Evolutionary conservation across 495 filamentous ascomycete genomes (phyloP), one percentile per base, ranked within the genome.

Genomic region (Hyaloscypha finlandica): DNA sequence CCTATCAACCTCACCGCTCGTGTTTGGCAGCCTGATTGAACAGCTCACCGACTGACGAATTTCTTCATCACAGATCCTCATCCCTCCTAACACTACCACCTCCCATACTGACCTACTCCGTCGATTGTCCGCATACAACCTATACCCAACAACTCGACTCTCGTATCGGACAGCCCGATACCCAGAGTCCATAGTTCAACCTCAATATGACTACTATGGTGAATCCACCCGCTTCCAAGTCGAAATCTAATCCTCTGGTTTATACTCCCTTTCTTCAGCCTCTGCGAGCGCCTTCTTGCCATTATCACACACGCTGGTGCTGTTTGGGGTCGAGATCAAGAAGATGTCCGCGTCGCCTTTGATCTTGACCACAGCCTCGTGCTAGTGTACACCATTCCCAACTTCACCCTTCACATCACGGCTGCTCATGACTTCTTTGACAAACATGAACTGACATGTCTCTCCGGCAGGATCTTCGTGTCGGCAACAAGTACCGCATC

Each of bases 401-500:
- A 60, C 54, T 55, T 68, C 57, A 64, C 53, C 53, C 12, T 54
- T 54, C 53, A 45, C 51, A 22, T 62, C 14, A 8, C 53, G 20
- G 32, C 31, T 33, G 12, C n/a, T 22, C 32, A 73, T 29, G 30
- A 59, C 32, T 9, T 39, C 14, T 35, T 39, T 25, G 48, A 35
- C n/a, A 59, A 64, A 20, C 57, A 11, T 54, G 59, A 75, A 71
- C 79, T 83, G 67, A 82, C 74, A 39, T 71, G 12, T 52, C 45
- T 62, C 59, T 63, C 25, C 25, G 56, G n/a, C 64, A 99, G 95
- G 95, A 99, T 89, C 88, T 99, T 71, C 92, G 95, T 79, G 95
- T 99, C 82, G 95, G 95, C 78, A 99, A 99, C 80, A 98, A 99
- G 81, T 99, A 99, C 87, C 92, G 96, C 67, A 99, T 99, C 79